Percentiles rank a stretch among this genome's conserved stretches.
Conservation (phyloP, 2,329 filamentous ascomycete species). For the Fusarium sp. region DNA sequence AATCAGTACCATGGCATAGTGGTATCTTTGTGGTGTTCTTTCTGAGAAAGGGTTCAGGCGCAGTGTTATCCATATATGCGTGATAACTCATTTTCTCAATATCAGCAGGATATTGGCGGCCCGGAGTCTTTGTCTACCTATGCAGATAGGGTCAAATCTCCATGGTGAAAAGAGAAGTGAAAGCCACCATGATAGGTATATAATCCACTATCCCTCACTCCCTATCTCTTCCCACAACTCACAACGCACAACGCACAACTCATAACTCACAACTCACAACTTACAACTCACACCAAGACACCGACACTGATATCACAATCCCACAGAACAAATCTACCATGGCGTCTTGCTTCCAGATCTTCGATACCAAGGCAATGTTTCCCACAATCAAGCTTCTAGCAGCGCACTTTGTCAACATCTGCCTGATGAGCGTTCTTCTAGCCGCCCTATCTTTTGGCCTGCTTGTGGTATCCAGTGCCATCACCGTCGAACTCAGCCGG, state of each 20-base stretch:
- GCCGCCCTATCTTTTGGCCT: not conserved
- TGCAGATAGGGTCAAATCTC: not conserved
- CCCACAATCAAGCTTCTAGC: not conserved
- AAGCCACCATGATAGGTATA: not conserved
- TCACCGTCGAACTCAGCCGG: not conserved
- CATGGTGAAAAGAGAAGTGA: not conserved
- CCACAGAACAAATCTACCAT: not conserved
- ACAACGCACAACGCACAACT: not conserved
- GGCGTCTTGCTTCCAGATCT: not conserved
- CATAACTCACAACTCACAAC: not conserved
- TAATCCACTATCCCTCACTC: not conserved
- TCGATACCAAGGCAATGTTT: not conserved
- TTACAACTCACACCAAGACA: not conserved
- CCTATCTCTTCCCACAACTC: not conserved
- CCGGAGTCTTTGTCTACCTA: not conserved
- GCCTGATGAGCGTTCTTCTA: not conserved
- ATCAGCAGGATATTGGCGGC: too few relatives aligned
- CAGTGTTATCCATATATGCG: not conserved
- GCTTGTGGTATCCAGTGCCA: not conserved
- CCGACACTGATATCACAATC: not conserved
- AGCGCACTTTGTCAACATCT: not conserved
- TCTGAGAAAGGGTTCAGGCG: not conserved
- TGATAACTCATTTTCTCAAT: too few relatives aligned
- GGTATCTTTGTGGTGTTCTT: not conserved
- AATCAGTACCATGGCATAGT: not conserved